Conservation (phyloP, 225 moss, liverwort and hornwort species). For the Lunularia cruciata region DNA sequence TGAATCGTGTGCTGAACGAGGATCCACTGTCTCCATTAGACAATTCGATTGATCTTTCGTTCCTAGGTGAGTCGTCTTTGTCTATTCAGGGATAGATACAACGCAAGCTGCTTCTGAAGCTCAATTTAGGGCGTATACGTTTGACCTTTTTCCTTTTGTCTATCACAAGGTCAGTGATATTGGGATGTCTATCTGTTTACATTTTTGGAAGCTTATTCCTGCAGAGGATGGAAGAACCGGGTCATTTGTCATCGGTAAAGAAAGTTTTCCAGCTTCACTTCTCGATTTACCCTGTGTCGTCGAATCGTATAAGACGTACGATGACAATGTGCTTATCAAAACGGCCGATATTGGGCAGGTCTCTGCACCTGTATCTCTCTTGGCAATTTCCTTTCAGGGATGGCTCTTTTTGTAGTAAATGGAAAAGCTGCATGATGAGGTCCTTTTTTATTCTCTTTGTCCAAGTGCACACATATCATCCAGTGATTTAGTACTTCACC, state of each 20-base stretch:
- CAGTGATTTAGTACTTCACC: too few species aligned
- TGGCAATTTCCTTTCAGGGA: background rate
- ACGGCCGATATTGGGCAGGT: conserved; percentile 98
- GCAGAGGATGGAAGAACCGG: conserved; percentile 90
- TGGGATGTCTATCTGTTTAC: background rate
- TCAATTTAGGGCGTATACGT: background rate
- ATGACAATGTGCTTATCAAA: conserved; percentile 97
- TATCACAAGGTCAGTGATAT: too few species aligned
- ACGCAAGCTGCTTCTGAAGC: background rate
- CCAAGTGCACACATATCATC: too few species aligned
- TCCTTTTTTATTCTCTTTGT: too few species aligned
- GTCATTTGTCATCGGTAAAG: conserved; percentile 75
- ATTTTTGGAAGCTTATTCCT: conserved; percentile 5
- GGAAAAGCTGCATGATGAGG: too few species aligned
- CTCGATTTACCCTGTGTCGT: conserved; percentile 90
- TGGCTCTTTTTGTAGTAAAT: background rate
- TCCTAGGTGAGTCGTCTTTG: conserved; percentile 60
- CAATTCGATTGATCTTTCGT: conserved; percentile 73
- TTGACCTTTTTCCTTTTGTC: too few species aligned
- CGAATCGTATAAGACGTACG: conserved; percentile 97
- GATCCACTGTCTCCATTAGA: conserved; percentile 54
- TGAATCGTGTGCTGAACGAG: conserved; percentile 79
- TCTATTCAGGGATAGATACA: too few species aligned
- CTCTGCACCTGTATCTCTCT: conserved; percentile 34
- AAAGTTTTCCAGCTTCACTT: conserved; percentile 71